A percentile compares a stretch with the other conserved stretches of the same genome.
Conservation (phyloP, 2,329 filamentous ascomycete species). For the Amauroascus verrucosus region DNA sequence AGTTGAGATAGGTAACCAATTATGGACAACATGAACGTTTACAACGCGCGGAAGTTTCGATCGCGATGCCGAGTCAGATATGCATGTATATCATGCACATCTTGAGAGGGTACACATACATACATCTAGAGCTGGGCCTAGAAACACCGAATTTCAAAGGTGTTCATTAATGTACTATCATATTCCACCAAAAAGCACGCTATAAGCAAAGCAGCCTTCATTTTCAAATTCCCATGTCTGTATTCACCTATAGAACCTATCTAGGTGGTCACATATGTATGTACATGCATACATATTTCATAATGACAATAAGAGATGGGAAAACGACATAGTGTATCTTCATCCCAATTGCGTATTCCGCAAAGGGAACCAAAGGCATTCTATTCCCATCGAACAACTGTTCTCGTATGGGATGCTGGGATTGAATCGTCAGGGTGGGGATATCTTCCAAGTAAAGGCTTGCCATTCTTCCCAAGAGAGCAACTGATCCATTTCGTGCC, state of each 20-base stretch:
- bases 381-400: not conserved
- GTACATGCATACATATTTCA: conserved; percentile 2
- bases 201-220: too few species aligned
- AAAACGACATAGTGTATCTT: not conserved
- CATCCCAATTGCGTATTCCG: not conserved
- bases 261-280: not conserved
- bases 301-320: not conserved
- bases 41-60: too few species aligned
- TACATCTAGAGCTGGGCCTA: too few species aligned
- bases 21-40: too few species aligned
- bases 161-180: too few species aligned
- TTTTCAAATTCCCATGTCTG: conserved; percentile 4
- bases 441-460: not conserved
- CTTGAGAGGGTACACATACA: too few species aligned
- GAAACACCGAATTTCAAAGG: too few species aligned
- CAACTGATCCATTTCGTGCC: not conserved
- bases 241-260: conserved; percentile 5
- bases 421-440: too few species aligned
- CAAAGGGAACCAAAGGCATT: not conserved
- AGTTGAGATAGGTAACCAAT: too few species aligned
- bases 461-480: not conserved
- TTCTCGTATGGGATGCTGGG: not conserved
- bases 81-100: too few species aligned
- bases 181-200: too few species aligned
- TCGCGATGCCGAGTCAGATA: too few species aligned